Conservation (phyloP, 1,139 yeast species). For the Sugiyamaella neomexicana region DNA sequence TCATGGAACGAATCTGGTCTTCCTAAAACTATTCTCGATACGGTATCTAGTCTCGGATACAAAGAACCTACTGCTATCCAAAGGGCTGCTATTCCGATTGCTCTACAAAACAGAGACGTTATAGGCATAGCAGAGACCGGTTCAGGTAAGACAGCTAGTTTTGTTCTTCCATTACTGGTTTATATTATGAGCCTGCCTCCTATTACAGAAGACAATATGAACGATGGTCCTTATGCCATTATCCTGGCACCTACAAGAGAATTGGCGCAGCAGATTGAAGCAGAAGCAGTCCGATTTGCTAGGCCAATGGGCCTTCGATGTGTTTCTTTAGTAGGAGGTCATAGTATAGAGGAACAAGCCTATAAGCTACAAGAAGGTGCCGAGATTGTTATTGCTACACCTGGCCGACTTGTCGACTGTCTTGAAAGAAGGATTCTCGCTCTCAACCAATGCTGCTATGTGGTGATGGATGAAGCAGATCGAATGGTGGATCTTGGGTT, state of each 20-base stretch:
- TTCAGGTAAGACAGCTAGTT: slow-evolving; percentile 90
- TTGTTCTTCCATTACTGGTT: slow-evolving; percentile 68
- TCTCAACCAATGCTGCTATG: slow-evolving; percentile 60
- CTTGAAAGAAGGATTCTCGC: slow-evolving; percentile 65
- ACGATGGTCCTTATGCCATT: slow-evolving; percentile 65
- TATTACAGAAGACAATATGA: slow-evolving; percentile 42
- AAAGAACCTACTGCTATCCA: slow-evolving; percentile 84
- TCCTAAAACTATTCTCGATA: slow-evolving; percentile 46
- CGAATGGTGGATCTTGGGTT: slow-evolving; percentile 95
- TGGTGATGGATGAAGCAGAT: slow-evolving; percentile 91
- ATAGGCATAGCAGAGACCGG: slow-evolving; percentile 97
- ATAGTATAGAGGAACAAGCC: slow-evolving; percentile 73
- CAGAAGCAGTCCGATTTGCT: slow-evolving; percentile 59
- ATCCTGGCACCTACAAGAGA: slow-evolving; percentile 92
- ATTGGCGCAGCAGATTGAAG: slow-evolving; percentile 80
- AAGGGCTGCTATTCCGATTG: slow-evolving; percentile 80
- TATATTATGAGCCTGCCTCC: slow-evolving; percentile 54
- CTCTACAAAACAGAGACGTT: slow-evolving; percentile 59
- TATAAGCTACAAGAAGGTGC: slow-evolving; percentile 63
- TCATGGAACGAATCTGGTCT: slow-evolving; percentile 67
- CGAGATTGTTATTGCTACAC: slow-evolving; percentile 87
- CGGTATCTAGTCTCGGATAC: slow-evolving; percentile 49
- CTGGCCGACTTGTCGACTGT: slow-evolving; percentile 84
- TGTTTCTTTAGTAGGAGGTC: slow-evolving; percentile 87
- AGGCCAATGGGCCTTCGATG: slow-evolving; percentile 49